A percentile compares a stretch with the other conserved stretches of the same genome.
Conservation (phyloP, 345 rosid genomes). For the Mangifera indica region DNA sequence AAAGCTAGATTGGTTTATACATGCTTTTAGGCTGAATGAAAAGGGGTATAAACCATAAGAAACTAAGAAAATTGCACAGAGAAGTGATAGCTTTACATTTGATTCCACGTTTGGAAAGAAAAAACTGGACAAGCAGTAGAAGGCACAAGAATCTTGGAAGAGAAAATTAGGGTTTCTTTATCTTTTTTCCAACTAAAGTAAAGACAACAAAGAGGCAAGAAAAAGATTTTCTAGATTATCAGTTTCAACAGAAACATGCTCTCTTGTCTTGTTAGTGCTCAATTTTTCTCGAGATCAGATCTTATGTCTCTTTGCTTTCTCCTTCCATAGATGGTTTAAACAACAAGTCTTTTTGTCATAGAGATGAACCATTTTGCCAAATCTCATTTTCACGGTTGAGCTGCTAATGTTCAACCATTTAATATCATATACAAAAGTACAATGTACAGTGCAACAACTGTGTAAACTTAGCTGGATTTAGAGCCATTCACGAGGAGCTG, state of each 20-base stretch:
- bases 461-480: constrained; percentile 18
- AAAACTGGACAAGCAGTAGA: not conserved
- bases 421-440: not conserved
- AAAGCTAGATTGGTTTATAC: constrained; percentile 1
- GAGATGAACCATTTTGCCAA: not conserved
- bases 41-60: not conserved
- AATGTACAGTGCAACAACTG: not conserved
- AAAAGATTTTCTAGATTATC: constrained; percentile 16
- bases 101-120: not conserved
- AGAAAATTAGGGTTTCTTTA: constrained; percentile 25
- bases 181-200: constrained; percentile 5
- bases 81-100: not conserved
- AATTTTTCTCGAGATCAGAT: constrained; percentile 18
- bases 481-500: constrained; percentile 19
- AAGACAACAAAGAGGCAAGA: constrained; percentile 18
- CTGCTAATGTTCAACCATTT: not conserved
- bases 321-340: constrained; percentile 13
- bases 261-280: constrained; percentile 31
- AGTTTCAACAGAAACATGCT: constrained; percentile 10
- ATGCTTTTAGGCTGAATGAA: not conserved
- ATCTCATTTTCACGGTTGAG: not conserved
- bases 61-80: not conserved
- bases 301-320: constrained; percentile 8
- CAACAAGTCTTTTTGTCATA: constrained; percentile 4
- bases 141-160: not conserved